Evolutionary conservation across 2,329 filamentous ascomycete species (phyloP).

Genomic region (Aaosphaeria pasadenensis): DNA sequence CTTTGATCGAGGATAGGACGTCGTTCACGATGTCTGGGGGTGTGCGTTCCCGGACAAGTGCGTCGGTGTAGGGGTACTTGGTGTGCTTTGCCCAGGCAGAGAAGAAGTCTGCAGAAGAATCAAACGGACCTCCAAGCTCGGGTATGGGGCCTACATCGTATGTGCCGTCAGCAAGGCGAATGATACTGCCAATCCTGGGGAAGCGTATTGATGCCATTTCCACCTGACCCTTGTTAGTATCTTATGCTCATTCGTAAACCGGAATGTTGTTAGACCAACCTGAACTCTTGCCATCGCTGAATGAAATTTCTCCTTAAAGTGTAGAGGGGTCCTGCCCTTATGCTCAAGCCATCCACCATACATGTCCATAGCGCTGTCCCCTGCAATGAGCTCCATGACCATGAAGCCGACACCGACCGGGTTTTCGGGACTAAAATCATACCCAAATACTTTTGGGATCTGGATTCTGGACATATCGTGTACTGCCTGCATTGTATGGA

Average conservation of each 20-base stretch:
- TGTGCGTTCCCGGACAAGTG: constrained; percentile 1
- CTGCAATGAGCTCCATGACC: constrained; percentile 29
- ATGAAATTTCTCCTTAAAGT: constrained; percentile 3
- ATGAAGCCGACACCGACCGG: constrained; percentile 23
- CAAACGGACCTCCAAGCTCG: constrained; percentile 4
- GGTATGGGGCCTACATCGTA: constrained; percentile 4
- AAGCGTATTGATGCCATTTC: constrained; percentile 6
- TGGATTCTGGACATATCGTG: constrained; percentile 1
- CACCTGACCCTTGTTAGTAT: not conserved
- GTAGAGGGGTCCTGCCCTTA: constrained; percentile 3
- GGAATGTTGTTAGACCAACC: not conserved
- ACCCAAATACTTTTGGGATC: constrained; percentile 24
- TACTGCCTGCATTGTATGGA: not conserved
- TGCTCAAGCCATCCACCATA: constrained; percentile 5
- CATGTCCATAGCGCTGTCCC: constrained; percentile 22
- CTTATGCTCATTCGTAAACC: no score
- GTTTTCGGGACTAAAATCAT: constrained; percentile 15
- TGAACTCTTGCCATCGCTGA: constrained; percentile 3
- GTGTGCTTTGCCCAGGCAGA: constrained; percentile 2
- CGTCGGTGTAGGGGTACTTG: constrained; percentile 5
- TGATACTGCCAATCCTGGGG: constrained; percentile 4
- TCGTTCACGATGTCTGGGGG: constrained; percentile 1
- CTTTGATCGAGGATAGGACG: constrained; percentile 4
- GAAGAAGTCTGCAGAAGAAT: constrained; percentile 4
- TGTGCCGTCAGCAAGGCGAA: constrained; percentile 3